These are phyloP conservation scores for Calonectria naviculata DNA, from an alignment of 2,329 filamentous ascomycete genomes.

Conservation along the genomic window DNA sequence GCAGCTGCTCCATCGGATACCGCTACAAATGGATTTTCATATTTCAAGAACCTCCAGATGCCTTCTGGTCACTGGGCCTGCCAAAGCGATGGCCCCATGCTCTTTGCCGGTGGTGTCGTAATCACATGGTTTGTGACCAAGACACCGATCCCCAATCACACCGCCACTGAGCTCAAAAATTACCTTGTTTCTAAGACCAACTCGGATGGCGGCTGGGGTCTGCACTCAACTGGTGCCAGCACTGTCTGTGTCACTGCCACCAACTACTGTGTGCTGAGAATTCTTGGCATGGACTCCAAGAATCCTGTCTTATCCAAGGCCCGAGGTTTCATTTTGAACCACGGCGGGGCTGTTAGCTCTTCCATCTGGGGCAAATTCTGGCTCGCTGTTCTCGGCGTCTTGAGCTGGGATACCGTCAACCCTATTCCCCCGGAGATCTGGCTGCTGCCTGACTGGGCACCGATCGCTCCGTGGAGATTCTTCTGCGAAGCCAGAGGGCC, in stretches of 20 bases:
- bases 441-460: slow-evolving; percentile 90
- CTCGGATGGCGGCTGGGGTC: slow-evolving; percentile 92
- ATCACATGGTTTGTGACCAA: slow-evolving; percentile 89
- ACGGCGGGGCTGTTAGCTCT: slow-evolving; percentile 84
- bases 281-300: slow-evolving; percentile 85
- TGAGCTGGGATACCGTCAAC: slow-evolving; percentile 92
- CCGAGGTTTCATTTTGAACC: slow-evolving; percentile 79
- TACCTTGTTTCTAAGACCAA: slow-evolving; percentile 89
- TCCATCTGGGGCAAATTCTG: slow-evolving; percentile 99
- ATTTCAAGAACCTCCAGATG: slow-evolving; percentile 90
- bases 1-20: slow-evolving; percentile 79
- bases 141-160: slow-evolving; percentile 82
- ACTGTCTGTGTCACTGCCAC: slow-evolving; percentile 89
- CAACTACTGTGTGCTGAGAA: slow-evolving; percentile 84
- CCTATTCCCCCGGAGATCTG: slow-evolving; percentile 93
- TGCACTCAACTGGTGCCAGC: slow-evolving; percentile 93
- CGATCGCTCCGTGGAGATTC: slow-evolving; percentile 90
- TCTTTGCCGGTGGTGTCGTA: slow-evolving; percentile 85
- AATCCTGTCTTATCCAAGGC: slow-evolving; percentile 87
- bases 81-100: slow-evolving; percentile 97
- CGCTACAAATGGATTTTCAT: slow-evolving; percentile 83
- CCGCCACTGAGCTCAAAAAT: slow-evolving; percentile 89
- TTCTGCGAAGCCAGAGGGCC: slow-evolving; percentile 88
- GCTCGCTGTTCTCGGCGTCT: slow-evolving; percentile 85
- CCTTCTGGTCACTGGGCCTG: slow-evolving; percentile 93